Conservation (phyloP, 768 basidiomycete genomes). For the Trametopsis cervina region DNA sequence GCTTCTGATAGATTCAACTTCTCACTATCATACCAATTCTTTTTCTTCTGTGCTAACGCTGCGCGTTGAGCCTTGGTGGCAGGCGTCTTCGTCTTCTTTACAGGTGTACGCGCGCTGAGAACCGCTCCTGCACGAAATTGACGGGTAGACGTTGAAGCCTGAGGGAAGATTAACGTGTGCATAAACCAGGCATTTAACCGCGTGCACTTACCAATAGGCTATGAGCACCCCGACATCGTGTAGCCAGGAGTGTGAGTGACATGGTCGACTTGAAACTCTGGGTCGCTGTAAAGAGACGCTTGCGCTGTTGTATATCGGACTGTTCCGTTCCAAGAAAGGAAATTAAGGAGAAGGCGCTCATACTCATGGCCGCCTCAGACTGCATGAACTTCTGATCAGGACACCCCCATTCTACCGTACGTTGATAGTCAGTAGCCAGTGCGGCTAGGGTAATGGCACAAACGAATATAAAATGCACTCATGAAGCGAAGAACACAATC, state of each 20-base stretch:
- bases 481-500: too few relatives aligned
- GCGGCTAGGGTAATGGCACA: too few relatives aligned
- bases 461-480: too few relatives aligned
- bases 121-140: constrained; percentile 47
- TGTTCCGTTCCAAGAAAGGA: not conserved
- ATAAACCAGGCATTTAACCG: not conserved
- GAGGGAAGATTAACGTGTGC: not conserved
- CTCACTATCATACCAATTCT: constrained; percentile 53
- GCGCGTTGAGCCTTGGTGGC: constrained; percentile 68
- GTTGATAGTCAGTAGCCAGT: too few relatives aligned
- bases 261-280: constrained; percentile 5
- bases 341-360: not conserved
- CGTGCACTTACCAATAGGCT: constrained; percentile 1
- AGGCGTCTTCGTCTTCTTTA: constrained; percentile 46
- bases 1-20: constrained; percentile 63
- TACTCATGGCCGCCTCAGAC: not conserved
- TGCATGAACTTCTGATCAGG: too few relatives aligned
- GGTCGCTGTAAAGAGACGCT: too few relatives aligned
- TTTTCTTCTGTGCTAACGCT: constrained; percentile 55
- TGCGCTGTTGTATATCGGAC: too few relatives aligned
- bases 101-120: constrained; percentile 41
- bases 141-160: constrained; percentile 23
- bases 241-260: constrained; percentile 15
- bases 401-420: too few relatives aligned
- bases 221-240: constrained; percentile 18